Conservation (phyloP, 257 asterid genomes). For the Solanum sejunctum region DNA sequence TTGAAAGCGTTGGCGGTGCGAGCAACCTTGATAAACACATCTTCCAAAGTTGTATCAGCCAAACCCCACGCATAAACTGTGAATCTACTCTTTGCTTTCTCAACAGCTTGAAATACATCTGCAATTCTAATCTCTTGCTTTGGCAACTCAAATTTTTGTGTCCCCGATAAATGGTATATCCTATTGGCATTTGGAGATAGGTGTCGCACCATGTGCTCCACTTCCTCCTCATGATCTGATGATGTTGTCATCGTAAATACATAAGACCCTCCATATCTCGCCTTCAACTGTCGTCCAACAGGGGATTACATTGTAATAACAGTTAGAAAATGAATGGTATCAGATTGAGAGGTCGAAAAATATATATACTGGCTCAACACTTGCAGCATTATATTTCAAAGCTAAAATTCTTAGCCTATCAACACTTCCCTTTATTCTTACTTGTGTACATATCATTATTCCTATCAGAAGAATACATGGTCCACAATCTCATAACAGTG, state of each 20-base stretch:
- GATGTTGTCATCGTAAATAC: constrained; percentile 91
- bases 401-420: neutral
- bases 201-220: constrained; percentile 37
- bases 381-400: neutral
- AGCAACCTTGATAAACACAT: constrained; percentile 93
- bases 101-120: constrained; percentile 79
- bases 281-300: constrained; percentile 59
- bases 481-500: neutral
- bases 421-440: neutral
- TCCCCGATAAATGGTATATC: constrained; percentile 83
- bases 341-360: neutral
- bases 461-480: neutral
- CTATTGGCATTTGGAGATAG: constrained; percentile 66
- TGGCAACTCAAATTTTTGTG: constrained; percentile 90
- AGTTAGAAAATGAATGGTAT: neutral
- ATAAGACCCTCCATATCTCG: constrained; percentile 83
- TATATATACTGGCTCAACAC: neutral
- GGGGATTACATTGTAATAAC: neutral
- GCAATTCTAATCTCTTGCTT: constrained; percentile 67
- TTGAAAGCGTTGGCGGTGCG: constrained; percentile 55
- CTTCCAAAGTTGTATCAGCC: constrained; percentile 88
- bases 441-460: neutral
- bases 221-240: constrained; percentile 55
- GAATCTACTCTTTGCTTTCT: constrained; percentile 71
- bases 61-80: constrained; percentile 92